A percentile compares a stretch with the other conserved stretches of the same genome.
These are phyloP conservation scores for Beauveria bassiana DNA, from an alignment of 2,329 filamentous ascomycete genomes.

Conservation along the genomic window DNA sequence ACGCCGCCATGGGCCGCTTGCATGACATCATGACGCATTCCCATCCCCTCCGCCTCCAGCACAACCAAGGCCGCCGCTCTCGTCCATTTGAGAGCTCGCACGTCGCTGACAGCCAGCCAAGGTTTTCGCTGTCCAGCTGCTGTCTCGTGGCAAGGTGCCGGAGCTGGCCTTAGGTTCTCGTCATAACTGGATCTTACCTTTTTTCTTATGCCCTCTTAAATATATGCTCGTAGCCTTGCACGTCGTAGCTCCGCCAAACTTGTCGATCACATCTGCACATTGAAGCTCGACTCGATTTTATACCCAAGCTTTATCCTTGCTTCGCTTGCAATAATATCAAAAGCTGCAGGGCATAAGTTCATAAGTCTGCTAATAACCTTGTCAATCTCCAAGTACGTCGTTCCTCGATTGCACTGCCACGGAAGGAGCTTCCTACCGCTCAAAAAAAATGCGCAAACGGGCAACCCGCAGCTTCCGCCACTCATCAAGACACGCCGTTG, in stretches of 20 bases:
- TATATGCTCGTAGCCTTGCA: slow-evolving; percentile 6
- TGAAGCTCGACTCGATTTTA: background rate
- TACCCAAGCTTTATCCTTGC: background rate
- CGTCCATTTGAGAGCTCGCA: background rate
- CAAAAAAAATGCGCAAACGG: background rate
- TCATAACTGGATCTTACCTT: background rate
- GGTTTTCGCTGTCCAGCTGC: background rate
- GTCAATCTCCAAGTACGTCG: background rate
- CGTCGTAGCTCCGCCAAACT: slow-evolving; percentile 1
- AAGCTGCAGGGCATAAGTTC: background rate
- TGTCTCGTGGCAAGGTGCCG: background rate
- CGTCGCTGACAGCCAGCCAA: background rate
- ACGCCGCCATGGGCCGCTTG: background rate
- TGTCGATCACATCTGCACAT: slow-evolving; percentile 10
- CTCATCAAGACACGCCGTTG: background rate
- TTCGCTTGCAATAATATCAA: background rate
- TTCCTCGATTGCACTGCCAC: background rate
- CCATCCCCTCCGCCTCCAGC: slow-evolving; percentile 17
- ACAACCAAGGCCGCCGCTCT: slow-evolving; percentile 1
- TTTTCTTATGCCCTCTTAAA: background rate
- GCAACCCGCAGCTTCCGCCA: slow-evolving; percentile 4
- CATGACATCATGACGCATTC: slow-evolving; percentile 30
- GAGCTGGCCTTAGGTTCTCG: slow-evolving; percentile 1
- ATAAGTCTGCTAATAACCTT: background rate
- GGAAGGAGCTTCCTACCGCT: background rate